Conservation (phyloP, 495 filamentous ascomycete species). For the Alectoria sarmentosa region DNA sequence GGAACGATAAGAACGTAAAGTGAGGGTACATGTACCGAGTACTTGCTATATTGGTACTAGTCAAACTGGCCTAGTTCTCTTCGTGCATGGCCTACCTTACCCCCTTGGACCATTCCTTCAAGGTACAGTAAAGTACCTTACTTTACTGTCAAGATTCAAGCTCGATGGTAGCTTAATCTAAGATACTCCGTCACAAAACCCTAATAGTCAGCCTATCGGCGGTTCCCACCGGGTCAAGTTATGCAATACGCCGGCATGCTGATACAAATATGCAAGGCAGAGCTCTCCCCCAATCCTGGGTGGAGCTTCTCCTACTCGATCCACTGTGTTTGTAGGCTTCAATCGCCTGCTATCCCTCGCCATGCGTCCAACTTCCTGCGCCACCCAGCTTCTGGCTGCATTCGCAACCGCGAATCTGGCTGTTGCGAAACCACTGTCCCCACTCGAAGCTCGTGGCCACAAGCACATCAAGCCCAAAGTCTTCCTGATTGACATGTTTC, state of each 20-base stretch:
- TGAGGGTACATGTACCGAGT: too few species aligned
- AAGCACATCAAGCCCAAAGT: conserved; percentile 46
- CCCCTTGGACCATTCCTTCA: too few species aligned
- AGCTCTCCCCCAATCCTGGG: background rate
- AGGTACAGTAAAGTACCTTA: too few species aligned
- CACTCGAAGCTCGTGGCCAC: conserved; percentile 8
- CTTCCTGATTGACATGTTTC: conserved; percentile 67
- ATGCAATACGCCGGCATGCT: background rate
- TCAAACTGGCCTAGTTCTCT: background rate
- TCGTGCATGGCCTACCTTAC: background rate
- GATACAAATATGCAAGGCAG: background rate
- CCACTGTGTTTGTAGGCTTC: background rate
- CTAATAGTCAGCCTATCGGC: background rate
- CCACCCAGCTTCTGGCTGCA: conserved; percentile 14
- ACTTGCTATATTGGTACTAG: background rate
- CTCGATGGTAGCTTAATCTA: too few species aligned
- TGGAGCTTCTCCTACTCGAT: background rate
- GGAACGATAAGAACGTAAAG: too few species aligned
- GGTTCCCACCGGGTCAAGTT: background rate
- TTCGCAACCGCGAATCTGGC: conserved; percentile 1
- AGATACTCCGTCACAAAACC: background rate
- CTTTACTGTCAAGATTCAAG: too few species aligned
- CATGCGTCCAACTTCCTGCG: background rate
- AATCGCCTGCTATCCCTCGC: background rate
- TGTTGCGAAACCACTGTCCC: conserved; percentile 13